These are phyloP conservation scores for Coniochaeta sp. DNA, from an alignment of 2,329 filamentous ascomycete species.

Conservation along the genomic window DNA sequence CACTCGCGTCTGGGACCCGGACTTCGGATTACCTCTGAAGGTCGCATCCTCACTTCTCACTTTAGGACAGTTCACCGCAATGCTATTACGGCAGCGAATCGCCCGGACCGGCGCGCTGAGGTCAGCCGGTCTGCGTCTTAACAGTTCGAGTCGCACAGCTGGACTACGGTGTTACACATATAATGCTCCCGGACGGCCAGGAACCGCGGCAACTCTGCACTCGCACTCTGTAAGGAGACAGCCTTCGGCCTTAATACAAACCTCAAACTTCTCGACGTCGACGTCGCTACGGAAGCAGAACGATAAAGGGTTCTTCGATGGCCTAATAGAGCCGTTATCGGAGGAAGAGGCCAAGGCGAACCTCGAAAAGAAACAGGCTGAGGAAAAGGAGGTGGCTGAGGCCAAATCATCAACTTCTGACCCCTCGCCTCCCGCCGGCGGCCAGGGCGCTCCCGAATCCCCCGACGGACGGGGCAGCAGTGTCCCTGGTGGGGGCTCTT, in stretches of 20 bases:
- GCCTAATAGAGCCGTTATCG: slow-evolving; percentile 38
- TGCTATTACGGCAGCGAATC: slow-evolving; percentile 12
- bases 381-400: slow-evolving; percentile 39
- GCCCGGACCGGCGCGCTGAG: slow-evolving; percentile 7
- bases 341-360: slow-evolving; percentile 47
- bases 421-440: slow-evolving; percentile 28
- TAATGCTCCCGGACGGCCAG: slow-evolving; percentile 6
- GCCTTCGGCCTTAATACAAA: not conserved
- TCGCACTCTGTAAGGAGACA: not conserved
- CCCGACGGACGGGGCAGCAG: slow-evolving; percentile 51
- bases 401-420: slow-evolving; percentile 34
- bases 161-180: not conserved
- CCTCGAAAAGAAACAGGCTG: slow-evolving; percentile 36
- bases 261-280: slow-evolving; percentile 28
- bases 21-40: not conserved
- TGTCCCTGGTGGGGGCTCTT: slow-evolving; percentile 47
- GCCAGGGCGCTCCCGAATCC: slow-evolving; percentile 25
- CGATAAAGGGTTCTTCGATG: slow-evolving; percentile 42
- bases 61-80: slow-evolving; percentile 1
- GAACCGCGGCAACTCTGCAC: not conserved
- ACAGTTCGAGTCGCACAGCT: slow-evolving; percentile 1
- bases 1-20: not conserved
- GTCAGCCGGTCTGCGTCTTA: slow-evolving; percentile 4
- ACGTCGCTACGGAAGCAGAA: slow-evolving; percentile 29
- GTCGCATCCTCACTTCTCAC: not conserved